A percentile compares a stretch with the other conserved stretches of the same genome.
phyloP scores from a whole-genome alignment of 2,329 filamentous ascomycete species.

The Ophiostoma sp. region DNA sequence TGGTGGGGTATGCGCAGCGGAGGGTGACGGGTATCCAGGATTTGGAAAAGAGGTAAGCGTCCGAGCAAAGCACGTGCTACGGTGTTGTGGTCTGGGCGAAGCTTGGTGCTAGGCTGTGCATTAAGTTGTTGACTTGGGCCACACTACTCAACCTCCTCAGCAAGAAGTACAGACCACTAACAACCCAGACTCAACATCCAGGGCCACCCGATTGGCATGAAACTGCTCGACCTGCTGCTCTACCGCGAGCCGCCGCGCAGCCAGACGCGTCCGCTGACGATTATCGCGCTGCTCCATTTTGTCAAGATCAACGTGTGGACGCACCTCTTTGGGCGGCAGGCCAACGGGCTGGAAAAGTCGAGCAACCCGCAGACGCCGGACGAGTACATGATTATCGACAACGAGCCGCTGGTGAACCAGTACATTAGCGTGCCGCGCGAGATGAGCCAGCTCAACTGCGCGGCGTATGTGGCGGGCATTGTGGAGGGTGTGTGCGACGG shows the following conservation, averaged over 20 bases:
- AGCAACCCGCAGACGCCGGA: conserved; percentile 75
- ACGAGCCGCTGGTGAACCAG: conserved; percentile 91
- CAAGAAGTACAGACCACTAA: background rate
- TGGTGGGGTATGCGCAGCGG: conserved; percentile 91
- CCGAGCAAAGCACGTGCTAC: background rate
- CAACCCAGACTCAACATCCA: conserved; percentile 71
- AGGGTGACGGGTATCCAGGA: conserved; percentile 89
- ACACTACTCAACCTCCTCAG: background rate
- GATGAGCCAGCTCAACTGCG: conserved; percentile 95
- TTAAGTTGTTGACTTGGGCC: background rate
- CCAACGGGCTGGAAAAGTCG: conserved; percentile 87
- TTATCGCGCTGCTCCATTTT: conserved; percentile 88
- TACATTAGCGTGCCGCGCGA: conserved; percentile 91
- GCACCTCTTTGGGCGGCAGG: conserved; percentile 84
- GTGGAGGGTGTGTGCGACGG: conserved; percentile 95
- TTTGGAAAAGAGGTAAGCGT: conserved; percentile 71
- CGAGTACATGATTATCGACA: conserved; percentile 99
- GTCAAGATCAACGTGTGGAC: conserved; percentile 90
- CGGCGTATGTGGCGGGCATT: conserved; percentile 89
- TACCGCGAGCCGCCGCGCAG: conserved; percentile 69
- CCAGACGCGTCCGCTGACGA: conserved; percentile 73
- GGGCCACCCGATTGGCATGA: conserved; percentile 89
- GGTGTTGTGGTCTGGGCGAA: too few species aligned
- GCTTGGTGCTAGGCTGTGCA: too few species aligned
- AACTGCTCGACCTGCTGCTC: conserved; percentile 89